Evolutionary conservation across 2,329 filamentous ascomycete genomes (phyloP).

Genomic region (Dactylonectria estremocensis): DNA sequence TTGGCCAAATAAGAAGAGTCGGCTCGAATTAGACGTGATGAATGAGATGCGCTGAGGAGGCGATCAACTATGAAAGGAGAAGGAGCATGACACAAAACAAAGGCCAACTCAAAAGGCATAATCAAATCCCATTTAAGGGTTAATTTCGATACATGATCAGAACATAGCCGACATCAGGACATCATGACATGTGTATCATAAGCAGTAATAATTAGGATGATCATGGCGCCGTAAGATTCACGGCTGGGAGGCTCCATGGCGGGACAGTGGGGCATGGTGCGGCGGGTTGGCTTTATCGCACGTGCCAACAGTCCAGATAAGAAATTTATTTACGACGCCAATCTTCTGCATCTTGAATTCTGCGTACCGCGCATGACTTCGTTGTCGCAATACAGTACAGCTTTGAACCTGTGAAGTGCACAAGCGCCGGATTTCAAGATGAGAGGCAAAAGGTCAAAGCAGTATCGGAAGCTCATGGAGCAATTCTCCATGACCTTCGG

Average conservation of each 20-base stretch:
- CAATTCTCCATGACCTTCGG: conserved; percentile 90
- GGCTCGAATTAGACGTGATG: conserved; percentile 27
- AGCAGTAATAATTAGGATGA: conserved; percentile 24
- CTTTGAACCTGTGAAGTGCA: conserved; percentile 6
- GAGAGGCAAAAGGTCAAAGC: conserved; percentile 68
- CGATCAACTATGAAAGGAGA: conserved; percentile 6
- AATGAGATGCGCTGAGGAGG: conserved; percentile 9
- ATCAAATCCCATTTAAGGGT: neutral
- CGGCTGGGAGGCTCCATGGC: conserved; percentile 2
- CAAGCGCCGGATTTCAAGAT: conserved; percentile 50
- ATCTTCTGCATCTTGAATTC: conserved; percentile 28
- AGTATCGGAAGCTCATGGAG: conserved; percentile 88
- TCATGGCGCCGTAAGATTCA: conserved; percentile 7
- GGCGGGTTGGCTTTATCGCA: conserved; percentile 52
- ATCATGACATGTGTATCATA: conserved; percentile 27
- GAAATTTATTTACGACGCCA: conserved; percentile 55
- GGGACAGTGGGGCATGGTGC: conserved; percentile 22
- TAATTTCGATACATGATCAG: conserved; percentile 13
- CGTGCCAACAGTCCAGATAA: conserved; percentile 55
- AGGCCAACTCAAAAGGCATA: neutral
- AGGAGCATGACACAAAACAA: conserved; percentile 9
- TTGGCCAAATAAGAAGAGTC: conserved; percentile 33
- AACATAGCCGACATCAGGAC: conserved; percentile 15
- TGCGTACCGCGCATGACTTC: conserved; percentile 23
- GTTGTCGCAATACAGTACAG: conserved; percentile 11